These are phyloP conservation scores for Talaromyces sp. DNA, from an alignment of 2,329 filamentous ascomycete species.

Conservation along the genomic window DNA sequence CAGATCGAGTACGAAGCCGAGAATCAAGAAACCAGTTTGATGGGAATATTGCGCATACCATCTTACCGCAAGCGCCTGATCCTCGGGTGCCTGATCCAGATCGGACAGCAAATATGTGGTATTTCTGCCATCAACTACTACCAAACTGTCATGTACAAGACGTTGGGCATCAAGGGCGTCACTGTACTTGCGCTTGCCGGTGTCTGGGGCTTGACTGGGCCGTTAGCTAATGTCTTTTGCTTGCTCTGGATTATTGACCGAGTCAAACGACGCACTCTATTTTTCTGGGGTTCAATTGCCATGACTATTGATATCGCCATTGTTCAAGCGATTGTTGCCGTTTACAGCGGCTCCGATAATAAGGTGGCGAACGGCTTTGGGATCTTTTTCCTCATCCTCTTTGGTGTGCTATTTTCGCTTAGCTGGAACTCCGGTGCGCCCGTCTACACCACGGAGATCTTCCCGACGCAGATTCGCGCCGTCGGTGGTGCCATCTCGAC, in stretches of 20 bases:
- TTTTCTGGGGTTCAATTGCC: neutral
- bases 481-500: neutral
- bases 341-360: neutral
- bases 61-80: neutral
- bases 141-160: neutral
- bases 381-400: neutral
- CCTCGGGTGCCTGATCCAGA: neutral
- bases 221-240: neutral
- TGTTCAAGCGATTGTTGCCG: neutral
- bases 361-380: neutral
- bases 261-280: neutral
- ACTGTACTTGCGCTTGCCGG: neutral
- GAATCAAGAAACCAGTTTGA: neutral
- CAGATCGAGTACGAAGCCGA: neutral
- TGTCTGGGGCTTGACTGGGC: neutral
- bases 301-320: neutral
- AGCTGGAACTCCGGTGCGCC: neutral
- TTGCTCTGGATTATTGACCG: neutral
- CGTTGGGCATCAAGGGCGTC: neutral
- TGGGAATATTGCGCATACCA: neutral
- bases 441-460: slow-evolving; percentile 22
- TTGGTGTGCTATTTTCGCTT: neutral
- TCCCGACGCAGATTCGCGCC: slow-evolving; percentile 20
- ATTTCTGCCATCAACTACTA: neutral
- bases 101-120: neutral